These are phyloP conservation scores for Candida germanica DNA, from an alignment of 805 yeast species.

Conservation along the genomic window DNA sequence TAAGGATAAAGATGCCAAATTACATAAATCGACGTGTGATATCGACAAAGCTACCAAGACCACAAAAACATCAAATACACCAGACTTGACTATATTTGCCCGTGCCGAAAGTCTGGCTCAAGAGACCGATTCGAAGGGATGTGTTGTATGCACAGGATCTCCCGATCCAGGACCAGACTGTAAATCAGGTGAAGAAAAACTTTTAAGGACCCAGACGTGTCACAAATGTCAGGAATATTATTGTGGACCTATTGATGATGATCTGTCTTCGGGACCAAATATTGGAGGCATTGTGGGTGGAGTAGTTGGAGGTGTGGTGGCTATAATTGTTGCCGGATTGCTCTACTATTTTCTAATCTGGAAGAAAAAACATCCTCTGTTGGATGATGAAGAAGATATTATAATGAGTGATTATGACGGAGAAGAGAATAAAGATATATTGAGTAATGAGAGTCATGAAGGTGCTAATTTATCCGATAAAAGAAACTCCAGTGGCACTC, in stretches of 20 bases:
- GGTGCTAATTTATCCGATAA: conserved; percentile 8
- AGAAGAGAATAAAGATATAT: conserved; percentile 16
- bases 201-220: conserved; percentile 21
- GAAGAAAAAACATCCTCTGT: conserved; percentile 29
- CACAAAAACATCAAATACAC: too few species aligned
- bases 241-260: conserved; percentile 17
- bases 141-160: conserved; percentile 31
- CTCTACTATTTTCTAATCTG: conserved; percentile 26
- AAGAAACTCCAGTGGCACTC: neutral
- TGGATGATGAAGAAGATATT: conserved; percentile 27
- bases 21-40: too few species aligned
- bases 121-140: conserved; percentile 20
- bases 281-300: conserved; percentile 44
- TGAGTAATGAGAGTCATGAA: conserved; percentile 17
- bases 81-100: conserved; percentile 1
- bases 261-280: conserved; percentile 12
- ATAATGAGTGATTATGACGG: conserved; percentile 15
- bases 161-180: conserved; percentile 26
- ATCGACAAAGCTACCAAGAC: too few species aligned
- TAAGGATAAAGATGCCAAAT: too few species aligned
- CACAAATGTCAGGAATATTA: conserved; percentile 21
- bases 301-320: conserved; percentile 36
- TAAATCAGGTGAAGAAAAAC: conserved; percentile 21
- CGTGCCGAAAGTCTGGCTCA: conserved; percentile 3
- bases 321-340: conserved; percentile 24